These are phyloP conservation scores for Gilbertella persicaria DNA, from an alignment of 371 early-diverging fungal genomes.

Conservation along the genomic window DNA sequence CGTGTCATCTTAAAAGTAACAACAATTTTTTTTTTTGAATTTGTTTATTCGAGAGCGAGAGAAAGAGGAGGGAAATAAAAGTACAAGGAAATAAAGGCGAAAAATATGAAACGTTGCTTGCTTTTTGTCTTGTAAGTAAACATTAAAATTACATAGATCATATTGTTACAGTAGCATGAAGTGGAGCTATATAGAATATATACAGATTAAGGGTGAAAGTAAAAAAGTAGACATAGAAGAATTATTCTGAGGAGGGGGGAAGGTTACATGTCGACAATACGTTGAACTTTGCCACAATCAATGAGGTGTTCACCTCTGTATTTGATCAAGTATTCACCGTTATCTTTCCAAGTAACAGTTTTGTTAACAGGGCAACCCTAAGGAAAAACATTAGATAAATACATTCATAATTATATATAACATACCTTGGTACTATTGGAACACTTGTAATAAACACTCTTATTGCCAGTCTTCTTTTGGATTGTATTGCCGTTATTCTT, in stretches of 20 bases:
- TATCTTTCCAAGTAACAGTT: slow-evolving; percentile 65
- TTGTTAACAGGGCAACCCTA: slow-evolving; percentile 66
- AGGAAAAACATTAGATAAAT: not conserved
- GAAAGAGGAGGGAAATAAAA: too few relatives aligned
- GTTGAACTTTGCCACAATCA: slow-evolving; percentile 58
- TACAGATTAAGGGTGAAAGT: not conserved
- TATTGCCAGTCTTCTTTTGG: slow-evolving; percentile 58
- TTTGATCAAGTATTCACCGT: slow-evolving; percentile 63
- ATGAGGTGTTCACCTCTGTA: slow-evolving; percentile 64
- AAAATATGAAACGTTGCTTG: too few relatives aligned
- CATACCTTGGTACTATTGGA: slow-evolving; percentile 45
- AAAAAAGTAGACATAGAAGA: not conserved
- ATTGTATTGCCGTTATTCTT: slow-evolving; percentile 62
- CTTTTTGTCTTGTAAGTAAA: too few relatives aligned
- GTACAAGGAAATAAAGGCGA: too few relatives aligned
- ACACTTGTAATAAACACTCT: slow-evolving; percentile 60
- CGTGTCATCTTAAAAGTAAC: too few relatives aligned
- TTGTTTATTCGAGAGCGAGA: too few relatives aligned
- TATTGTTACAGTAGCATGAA: too few relatives aligned
- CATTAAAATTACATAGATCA: too few relatives aligned
- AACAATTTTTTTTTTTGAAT: too few relatives aligned
- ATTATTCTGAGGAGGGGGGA: too few relatives aligned
- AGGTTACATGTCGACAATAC: slow-evolving; percentile 52
- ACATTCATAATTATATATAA: not conserved
- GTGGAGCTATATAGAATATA: too few relatives aligned